Evolutionary conservation across 2,329 filamentous ascomycete species (phyloP), one percentile per base, ranked within the genome.

Genomic region (Fusarium sp.): DNA sequence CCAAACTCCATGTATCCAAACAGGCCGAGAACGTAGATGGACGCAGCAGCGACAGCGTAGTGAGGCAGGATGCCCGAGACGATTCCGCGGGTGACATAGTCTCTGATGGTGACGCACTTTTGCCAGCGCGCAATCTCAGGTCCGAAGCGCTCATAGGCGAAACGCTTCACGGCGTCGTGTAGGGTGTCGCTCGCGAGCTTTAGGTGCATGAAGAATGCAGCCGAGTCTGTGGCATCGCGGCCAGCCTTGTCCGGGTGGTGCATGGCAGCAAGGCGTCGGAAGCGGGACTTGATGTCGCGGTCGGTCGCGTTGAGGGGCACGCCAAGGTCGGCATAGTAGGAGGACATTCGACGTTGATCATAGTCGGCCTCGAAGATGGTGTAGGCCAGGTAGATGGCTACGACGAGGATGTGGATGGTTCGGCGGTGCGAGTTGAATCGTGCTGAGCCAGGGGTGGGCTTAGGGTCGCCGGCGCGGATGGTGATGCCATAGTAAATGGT

Each of bases 281-380:
- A 98, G 63, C 92, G 91, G 25, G 92, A 93, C 84, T 97, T 97
- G 80, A 99, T 90, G 14, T 92, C 91, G 77, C 90, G 90, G 63
- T 97, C 95, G 63, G 90, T 88, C 13, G 93, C 93, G 66, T 88
- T 82, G 40, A 92, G 87, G 14, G 92, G 86, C 1, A 98, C 89
- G 38, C 91, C 91, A 0, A 99, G 89, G 73, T 93, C 89, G 56
- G 90, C 86, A 85, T 98, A 98, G 85, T 93, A 98, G 82, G 94
- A 92, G 20, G 93, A 91, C 1, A 88, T 86, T 52, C 88, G 86
- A 72, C 91, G 92, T 31, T 98, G 88, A 73, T 94, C 91, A 85
- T 94, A 91, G 87, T 97, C 94, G 79, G 95, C 93, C 85, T 98
- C 96, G 85, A 95, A 97, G 78, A 98, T 91, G 56, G 95, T 98